phyloP scores from a whole-genome alignment of 116 monocot species.

The Dioscorea cayenensis region DNA sequence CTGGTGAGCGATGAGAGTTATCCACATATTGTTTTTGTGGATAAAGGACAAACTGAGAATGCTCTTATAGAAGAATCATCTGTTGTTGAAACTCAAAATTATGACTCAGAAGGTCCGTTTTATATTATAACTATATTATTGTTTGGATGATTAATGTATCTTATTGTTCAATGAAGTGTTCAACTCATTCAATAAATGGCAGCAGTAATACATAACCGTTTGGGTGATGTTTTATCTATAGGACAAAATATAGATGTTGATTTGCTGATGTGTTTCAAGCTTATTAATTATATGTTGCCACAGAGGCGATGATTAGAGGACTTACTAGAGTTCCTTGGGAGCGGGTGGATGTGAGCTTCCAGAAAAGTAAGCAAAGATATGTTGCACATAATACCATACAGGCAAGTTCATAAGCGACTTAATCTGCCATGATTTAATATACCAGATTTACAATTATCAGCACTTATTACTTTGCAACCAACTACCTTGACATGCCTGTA shows the following conservation, averaged over 20 bases:
- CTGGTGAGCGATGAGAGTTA: conserved; percentile 48
- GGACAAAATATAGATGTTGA: too few species aligned
- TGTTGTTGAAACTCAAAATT: conserved; percentile 11
- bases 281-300: neutral
- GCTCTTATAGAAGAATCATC: conserved; percentile 13
- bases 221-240: too few species aligned
- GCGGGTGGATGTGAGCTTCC: conserved; percentile 86
- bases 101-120: conserved; percentile 62
- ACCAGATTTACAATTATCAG: too few species aligned
- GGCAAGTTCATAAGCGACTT: conserved; percentile 16
- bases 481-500: too few species aligned
- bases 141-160: too few species aligned
- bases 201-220: too few species aligned
- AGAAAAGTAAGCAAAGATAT: conserved; percentile 74
- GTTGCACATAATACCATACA: conserved; percentile 87
- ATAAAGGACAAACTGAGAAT: conserved; percentile 29
- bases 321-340: conserved; percentile 80
- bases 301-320: conserved; percentile 81
- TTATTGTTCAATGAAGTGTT: too few species aligned
- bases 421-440: neutral
- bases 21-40: conserved; percentile 76
- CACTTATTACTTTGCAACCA: too few species aligned
- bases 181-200: too few species aligned
- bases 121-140: neutral
- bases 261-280: neutral